Conservation (phyloP, 345 rosid species). For the Cochlearia excelsa region DNA sequence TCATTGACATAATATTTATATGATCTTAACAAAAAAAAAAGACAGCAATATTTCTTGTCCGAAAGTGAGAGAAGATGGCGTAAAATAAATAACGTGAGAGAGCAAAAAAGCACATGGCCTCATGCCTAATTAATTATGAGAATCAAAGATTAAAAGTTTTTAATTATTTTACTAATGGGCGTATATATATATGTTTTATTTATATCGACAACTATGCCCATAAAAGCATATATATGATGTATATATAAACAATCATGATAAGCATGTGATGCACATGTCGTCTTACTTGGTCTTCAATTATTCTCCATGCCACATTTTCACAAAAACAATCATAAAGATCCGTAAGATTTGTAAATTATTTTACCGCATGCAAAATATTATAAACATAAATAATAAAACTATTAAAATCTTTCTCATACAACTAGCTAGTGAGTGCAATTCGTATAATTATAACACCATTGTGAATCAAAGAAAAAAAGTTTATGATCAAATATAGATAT, state of each 20-base stretch:
- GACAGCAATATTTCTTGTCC: conserved; percentile 28
- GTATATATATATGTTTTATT: conserved; percentile 20
- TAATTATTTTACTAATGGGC: conserved; percentile 9
- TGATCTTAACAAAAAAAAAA: neutral
- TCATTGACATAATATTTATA: no score
- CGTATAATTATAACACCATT: no score
- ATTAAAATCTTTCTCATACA: no score
- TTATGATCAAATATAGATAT: no score
- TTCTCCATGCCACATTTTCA: conserved; percentile 11
- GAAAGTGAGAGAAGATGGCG: conserved; percentile 23
- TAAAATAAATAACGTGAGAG: conserved; percentile 25
- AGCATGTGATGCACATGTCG: conserved; percentile 25
- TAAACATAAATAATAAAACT: no score
- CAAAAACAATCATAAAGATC: neutral
- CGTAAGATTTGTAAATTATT: no score
- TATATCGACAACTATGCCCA: conserved; percentile 33
- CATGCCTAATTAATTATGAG: neutral
- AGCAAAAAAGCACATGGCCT: conserved; percentile 28
- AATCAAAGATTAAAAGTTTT: conserved; percentile 21
- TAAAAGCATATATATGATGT: conserved; percentile 23
- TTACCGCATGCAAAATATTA: no score
- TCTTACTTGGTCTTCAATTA: conserved; percentile 1
- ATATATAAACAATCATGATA: conserved; percentile 22
- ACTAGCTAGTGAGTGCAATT: no score
- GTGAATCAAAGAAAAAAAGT: no score